A percentile compares a stretch with the other conserved stretches of the same genome.
These are phyloP conservation scores for Trichocladium uniseriatum DNA, from an alignment of 495 filamentous ascomycete species.

Conservation along the genomic window DNA sequence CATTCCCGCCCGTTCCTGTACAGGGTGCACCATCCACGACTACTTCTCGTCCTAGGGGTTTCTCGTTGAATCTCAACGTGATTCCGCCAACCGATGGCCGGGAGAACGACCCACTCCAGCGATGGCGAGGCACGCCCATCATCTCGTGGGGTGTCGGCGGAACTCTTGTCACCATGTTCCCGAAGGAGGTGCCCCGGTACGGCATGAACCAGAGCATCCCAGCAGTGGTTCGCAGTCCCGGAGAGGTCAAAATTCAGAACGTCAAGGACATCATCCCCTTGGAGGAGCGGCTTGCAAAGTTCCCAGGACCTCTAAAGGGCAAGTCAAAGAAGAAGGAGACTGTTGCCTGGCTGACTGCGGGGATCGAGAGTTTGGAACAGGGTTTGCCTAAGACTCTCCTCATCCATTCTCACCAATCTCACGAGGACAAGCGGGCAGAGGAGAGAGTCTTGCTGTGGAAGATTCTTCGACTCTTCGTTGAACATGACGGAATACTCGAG, in stretches of 20 bases:
- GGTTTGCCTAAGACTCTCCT: constrained; percentile 41
- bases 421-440: constrained; percentile 56
- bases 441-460: constrained; percentile 89
- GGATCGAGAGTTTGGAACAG: constrained; percentile 62
- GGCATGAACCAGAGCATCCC: constrained; percentile 59
- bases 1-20: constrained; percentile 6
- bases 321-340: constrained; percentile 96
- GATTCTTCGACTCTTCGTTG: constrained; percentile 66
- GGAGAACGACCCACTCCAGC: constrained; percentile 63
- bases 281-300: constrained; percentile 60
- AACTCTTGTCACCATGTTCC: constrained; percentile 72
- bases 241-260: constrained; percentile 67
- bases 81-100: constrained; percentile 68
- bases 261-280: constrained; percentile 61
- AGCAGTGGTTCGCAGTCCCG: constrained; percentile 73
- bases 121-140: constrained; percentile 85
- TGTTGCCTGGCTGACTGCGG: constrained; percentile 66
- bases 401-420: constrained; percentile 33
- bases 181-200: constrained; percentile 81
- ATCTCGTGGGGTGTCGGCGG: constrained; percentile 87
- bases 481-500: constrained; percentile 76
- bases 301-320: constrained; percentile 79
- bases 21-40: constrained; percentile 4
- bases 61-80: constrained; percentile 35
- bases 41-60: constrained; percentile 26